Base-by-base conservation (phyloP, 768 basidiomycete species). In the Termitomyces sp. region DNA sequence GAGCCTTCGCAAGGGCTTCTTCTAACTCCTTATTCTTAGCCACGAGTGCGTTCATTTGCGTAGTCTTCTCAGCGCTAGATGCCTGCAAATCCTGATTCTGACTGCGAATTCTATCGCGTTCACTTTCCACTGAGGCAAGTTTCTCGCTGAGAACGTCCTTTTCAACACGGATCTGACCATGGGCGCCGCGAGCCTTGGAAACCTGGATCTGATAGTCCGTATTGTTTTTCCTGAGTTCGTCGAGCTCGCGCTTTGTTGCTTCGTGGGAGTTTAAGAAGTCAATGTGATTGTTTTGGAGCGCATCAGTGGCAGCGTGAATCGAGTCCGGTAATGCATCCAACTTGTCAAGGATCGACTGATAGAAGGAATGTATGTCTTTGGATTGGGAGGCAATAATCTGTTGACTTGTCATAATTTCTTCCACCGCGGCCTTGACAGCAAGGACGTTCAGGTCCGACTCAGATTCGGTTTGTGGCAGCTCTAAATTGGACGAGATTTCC, bases 141-240 rank as follows among this genome's bases (percentile, higher is more conserved):
- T 88, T 87, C 60, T 91, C 88, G 21, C 64, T 70, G 45, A 91
- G 67, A 37, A 81, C 72, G 48, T 92, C 91, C 71, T 91, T 94
- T 74, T 94, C 91, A 14, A 89, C 89, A 16, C 88, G 83, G 5
- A 88, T 79, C 65, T 89, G 86, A 0, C 89, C 89, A 62, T 90
- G 85, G 14, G 84, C 83, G 21, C 84, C 82, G 52, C 89, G 86
- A 49, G 91, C 87, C 70, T 89, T 90, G 12, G 83, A 80, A 11
- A 93, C 64, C 63, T 91, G 86, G 34, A 84, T 73, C 64, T 91
- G 89, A 48, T 83, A 76, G 7, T 92, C 90, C 8, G 79, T 73
- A 66, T 89, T 91, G 17, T 75, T 63, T 58, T 80, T 82, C 43
- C 84, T 82, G 55, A 89, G 74, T 52, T 92, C 89, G 10, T 91